Conservation (phyloP, 129 eudicot species). For the Lonicera japonica region DNA sequence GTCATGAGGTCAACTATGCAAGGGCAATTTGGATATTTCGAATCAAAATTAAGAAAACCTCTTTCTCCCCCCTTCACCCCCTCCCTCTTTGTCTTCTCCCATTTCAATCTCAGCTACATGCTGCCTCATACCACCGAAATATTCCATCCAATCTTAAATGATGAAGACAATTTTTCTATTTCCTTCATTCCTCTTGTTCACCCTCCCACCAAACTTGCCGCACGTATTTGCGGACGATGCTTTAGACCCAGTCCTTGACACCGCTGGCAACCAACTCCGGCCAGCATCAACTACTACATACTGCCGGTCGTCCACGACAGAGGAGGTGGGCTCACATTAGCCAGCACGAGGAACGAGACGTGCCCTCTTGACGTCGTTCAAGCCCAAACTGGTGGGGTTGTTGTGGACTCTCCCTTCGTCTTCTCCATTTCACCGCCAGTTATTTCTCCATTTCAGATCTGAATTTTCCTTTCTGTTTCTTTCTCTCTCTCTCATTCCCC, state of each 20-base stretch:
- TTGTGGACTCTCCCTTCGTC: too few species aligned
- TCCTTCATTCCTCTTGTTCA: background rate
- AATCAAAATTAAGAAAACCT: too few species aligned
- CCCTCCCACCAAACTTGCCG: background rate
- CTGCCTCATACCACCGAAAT: too few species aligned
- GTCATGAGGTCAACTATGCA: too few species aligned
- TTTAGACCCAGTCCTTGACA: background rate
- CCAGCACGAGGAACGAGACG: background rate
- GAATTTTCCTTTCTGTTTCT: too few species aligned
- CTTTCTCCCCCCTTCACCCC: too few species aligned
- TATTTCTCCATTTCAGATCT: too few species aligned
- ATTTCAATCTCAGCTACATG: too few species aligned
- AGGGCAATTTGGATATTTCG: too few species aligned
- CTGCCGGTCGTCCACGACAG: slow-evolving; percentile 2
- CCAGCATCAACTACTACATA: background rate
- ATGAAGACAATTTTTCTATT: background rate
- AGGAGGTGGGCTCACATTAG: slow-evolving; percentile 10
- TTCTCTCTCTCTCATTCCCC: too few species aligned
- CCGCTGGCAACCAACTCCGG: background rate
- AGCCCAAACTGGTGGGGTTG: background rate
- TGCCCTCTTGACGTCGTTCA: slow-evolving; percentile 14
- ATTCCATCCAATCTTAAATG: background rate
- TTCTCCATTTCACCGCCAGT: too few species aligned
- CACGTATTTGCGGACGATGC: background rate
- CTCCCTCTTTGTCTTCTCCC: too few species aligned